Evolutionary conservation across 2,329 filamentous ascomycete genomes (phyloP), one percentile per base, ranked within the genome.

Genomic region (Fusarium fujikuroi): DNA sequence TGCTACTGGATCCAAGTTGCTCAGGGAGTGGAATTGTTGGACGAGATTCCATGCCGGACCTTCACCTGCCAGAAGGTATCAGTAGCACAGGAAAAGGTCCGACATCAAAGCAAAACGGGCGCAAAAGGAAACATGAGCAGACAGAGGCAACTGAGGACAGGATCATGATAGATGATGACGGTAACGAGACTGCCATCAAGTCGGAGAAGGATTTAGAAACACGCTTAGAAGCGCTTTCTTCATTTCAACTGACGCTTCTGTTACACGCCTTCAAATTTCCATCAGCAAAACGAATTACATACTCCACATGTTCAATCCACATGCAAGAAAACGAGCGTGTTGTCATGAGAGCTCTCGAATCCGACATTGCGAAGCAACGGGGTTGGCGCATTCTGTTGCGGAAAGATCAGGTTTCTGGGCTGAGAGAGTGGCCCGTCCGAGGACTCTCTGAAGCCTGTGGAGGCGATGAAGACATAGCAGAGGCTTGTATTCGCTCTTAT

Each of bases 11-110:
- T 79, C 96, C 96, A 0, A 97, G 94, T 80, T 99, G 96, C 80
- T 98, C 95, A 3, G 96, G 96, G 1, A 98, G 94, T 79, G 96
- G 96, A 2, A 99, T 99, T 63, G 90, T 98, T 30, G 94, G 95
- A 5, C 89, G 96, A 25, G 95, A 98, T 76, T 93, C 95, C 50
- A 89, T 92, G 80, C 91, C 94, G 9, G 83, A 88, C 72, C 81
- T 96, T 44, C 86, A 91, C 69, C 85, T 97, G 34, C 87, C 86
- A 5, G 79, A 83, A 40, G 71, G 77, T 21, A 76, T 80, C 5
- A 75, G 63, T 34, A 62, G 60, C 46, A 59, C 68, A 36, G 71
- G 60, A 14, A 72, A 77, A 53, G 61, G 71, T 40, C 46, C 72
- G 18, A 25, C 62, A 36, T 37, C 46, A 47, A 78, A 75, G 23